Percentiles rank a stretch among this genome's conserved stretches.
phyloP scores from a whole-genome alignment of 768 basidiomycete species.

The Psilocybe cubensis region DNA sequence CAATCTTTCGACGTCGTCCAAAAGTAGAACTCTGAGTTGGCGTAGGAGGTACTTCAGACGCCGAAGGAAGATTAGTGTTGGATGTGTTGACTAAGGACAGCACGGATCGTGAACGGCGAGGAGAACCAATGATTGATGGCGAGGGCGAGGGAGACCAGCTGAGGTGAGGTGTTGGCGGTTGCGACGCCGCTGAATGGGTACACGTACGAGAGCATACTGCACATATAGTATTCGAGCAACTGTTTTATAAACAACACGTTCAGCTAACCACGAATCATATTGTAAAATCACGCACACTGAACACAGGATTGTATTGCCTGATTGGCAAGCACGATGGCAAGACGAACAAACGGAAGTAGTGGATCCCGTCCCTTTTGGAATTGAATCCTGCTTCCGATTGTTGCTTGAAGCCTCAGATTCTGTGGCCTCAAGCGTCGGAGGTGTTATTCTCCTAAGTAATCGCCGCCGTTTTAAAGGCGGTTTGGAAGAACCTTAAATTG shows the following conservation, averaged over 20 bases:
- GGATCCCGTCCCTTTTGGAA: neutral
- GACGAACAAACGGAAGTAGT: slow-evolving; percentile 25
- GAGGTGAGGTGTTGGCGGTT: slow-evolving; percentile 41
- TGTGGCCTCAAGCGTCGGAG: neutral
- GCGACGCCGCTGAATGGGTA: slow-evolving; percentile 35
- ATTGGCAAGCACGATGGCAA: slow-evolving; percentile 30
- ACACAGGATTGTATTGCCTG: slow-evolving; percentile 27
- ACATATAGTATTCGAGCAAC: slow-evolving; percentile 45
- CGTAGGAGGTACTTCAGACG: slow-evolving; percentile 1
- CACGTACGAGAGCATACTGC: slow-evolving; percentile 50
- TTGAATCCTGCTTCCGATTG: neutral
- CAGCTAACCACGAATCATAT: too few relatives aligned
- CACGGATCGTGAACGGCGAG: slow-evolving; percentile 27
- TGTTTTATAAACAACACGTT: too few relatives aligned
- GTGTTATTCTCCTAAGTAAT: slow-evolving; percentile 14
- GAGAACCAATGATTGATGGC: slow-evolving; percentile 31
- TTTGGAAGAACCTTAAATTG: slow-evolving; percentile 13
- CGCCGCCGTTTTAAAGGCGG: slow-evolving; percentile 32
- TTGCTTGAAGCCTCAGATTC: neutral
- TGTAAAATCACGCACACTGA: slow-evolving; percentile 30
- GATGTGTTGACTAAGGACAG: slow-evolving; percentile 28
- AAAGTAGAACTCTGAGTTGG: slow-evolving; percentile 3
- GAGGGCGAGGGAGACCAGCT: slow-evolving; percentile 41
- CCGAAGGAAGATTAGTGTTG: slow-evolving; percentile 26
- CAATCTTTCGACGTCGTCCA: slow-evolving; percentile 30